These are phyloP conservation scores for Tolypocladium guangdongense DNA, from an alignment of 2,329 filamentous ascomycete species.

Conservation along the genomic window DNA sequence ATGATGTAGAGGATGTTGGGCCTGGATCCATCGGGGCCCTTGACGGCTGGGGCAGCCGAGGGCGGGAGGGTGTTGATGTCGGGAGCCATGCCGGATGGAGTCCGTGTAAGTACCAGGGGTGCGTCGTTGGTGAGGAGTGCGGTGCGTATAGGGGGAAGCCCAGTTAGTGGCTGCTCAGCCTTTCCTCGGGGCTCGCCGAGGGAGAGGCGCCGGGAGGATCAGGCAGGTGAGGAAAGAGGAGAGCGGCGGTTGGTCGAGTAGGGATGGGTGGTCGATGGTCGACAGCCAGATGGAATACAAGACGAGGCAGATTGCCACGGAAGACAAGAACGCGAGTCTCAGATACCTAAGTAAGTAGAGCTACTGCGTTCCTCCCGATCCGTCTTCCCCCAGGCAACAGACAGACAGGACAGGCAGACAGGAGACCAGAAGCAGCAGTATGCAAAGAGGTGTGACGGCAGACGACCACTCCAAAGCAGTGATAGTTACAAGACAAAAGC, in stretches of 20 bases:
- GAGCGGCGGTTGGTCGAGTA: not conserved
- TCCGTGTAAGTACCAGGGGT: not conserved
- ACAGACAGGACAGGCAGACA: not conserved
- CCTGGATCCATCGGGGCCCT: conserved; percentile 14
- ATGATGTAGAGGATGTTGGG: conserved; percentile 66
- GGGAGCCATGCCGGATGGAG: conserved; percentile 46
- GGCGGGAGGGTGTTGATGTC: conserved; percentile 62
- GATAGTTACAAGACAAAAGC: not conserved
- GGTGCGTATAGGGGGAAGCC: not conserved
- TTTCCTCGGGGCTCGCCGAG: not conserved
- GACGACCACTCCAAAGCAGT: not conserved
- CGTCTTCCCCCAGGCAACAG: not conserved
- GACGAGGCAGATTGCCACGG: conserved; percentile 5
- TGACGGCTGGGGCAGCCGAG: conserved; percentile 29
- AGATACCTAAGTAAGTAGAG: conserved; percentile 12
- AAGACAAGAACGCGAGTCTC: conserved; percentile 8
- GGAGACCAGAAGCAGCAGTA: not conserved
- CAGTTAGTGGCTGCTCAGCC: not conserved
- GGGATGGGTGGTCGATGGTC: not conserved
- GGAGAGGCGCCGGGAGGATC: not conserved
- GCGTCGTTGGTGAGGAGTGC: not conserved
- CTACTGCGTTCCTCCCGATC: conserved; percentile 7
- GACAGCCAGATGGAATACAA: conserved; percentile 1
- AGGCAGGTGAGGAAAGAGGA: not conserved
- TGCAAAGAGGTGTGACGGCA: not conserved